Evolutionary conservation across 768 basidiomycete genomes (phyloP), one percentile per base, ranked within the genome.

Genomic region (Lyophyllum atratum): DNA sequence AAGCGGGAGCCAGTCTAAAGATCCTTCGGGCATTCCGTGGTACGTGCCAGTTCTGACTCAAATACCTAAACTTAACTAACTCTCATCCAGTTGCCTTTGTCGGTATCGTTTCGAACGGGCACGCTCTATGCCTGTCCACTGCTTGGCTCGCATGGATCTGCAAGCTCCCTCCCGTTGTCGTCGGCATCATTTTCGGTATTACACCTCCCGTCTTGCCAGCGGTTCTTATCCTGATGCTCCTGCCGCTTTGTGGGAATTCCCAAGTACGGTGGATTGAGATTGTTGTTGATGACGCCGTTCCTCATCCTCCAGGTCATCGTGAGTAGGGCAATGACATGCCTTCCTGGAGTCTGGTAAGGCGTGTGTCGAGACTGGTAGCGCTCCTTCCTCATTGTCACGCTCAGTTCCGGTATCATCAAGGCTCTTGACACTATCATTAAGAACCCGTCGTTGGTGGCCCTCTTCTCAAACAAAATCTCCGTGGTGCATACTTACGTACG

Each of bases 301-400:
- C 96, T 96, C 76, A 76, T 93, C 60, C 97, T 97, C 81, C 89
- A 91, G 75, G 91, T 95, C 48, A 74, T 97, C 52, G 93, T 95
- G 72, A 61, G 92, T 84, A 24, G 22, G 3, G 31, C 1, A 21
- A 44, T 22, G 26, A 60, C 19, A 29, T 15, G 22, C 59, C 24
- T 47, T 19, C 33, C 28, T 2, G 9, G 1, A 17, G 25, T 7
- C 10, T 26, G 2, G 34, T 24, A 33, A 31, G 12, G 12, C 33
- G 21, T 10, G 7, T 26, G 7, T 51, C 33, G 14, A 46, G 43
- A 34, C 21, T 71, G 37, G 54, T 73, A 97, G 90, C 91, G 98
- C 73, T 93, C 92, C 2, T 99, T 98, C 85, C 76, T 98, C 43
- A 84, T 97, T 64, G 86, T 97, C 31, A 92, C 95, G 0, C 70